Evolutionary conservation across 352 stramenopile genomes (phyloP), one percentile per base, ranked within the genome.

Genomic region (Phytophthora podocarpi): DNA sequence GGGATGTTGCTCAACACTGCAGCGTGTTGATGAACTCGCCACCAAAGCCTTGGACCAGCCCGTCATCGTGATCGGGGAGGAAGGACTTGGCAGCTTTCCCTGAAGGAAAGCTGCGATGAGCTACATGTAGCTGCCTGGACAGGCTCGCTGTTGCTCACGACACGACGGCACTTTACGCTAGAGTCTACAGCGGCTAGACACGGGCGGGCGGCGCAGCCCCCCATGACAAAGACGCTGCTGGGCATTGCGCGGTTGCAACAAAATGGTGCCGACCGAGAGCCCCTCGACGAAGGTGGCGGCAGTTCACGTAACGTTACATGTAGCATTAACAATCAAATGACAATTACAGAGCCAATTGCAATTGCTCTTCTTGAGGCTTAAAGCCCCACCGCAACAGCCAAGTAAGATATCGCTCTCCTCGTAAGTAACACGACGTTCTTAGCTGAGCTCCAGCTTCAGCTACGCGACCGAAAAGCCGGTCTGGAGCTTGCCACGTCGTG

Each of bases 71-170:
- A 43, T 24, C 6, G 43, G 30, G 37, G 3, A 57, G 31, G 31
- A 27, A 31, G 53, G 26, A 39, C 39, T 26, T 1, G 9, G 13
- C n/a, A 39, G n/a, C 47, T 45, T 12, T 15, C 18, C 8, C 34
- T 10, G n/a, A n/a, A n/a, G n/a, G n/a, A n/a, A n/a, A n/a, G n/a
- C n/a, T n/a, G n/a, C n/a, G n/a, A n/a, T n/a, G n/a, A n/a, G n/a
- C n/a, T n/a, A n/a, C n/a, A n/a, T n/a, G n/a, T n/a, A n/a, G n/a
- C 41, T 54, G 37, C 57, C 35, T 59, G 47, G 57, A 66, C 57
- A 66, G 57, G 39, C 40, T 42, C 21, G 40, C 5, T 21, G 31
- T 24, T 16, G 37, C 9, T 43, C 41, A 51, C 59, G 18, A 67
- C 52, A 16, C 10, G 59, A 62, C 50, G 59, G 50, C 58, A 57